These are phyloP conservation scores for Tillandsia fasciculata DNA, from an alignment of 176 grass and related monocot genomes.

Conservation along the genomic window DNA sequence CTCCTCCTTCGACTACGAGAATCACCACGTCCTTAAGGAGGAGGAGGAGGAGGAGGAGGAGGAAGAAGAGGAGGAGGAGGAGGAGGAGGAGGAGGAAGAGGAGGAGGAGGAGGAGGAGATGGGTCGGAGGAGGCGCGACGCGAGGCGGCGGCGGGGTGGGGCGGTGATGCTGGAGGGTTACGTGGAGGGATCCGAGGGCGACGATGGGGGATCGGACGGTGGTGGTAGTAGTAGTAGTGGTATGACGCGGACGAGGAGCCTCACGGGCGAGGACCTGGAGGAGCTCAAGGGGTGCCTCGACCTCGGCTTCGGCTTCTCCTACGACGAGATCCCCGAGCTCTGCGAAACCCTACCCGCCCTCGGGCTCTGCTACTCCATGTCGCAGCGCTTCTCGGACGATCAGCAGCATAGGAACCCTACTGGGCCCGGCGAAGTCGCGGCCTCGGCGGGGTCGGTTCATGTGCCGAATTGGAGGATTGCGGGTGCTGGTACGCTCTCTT, in stretches of 20 bases:
- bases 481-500: conserved; percentile 37
- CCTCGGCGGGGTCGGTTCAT: neutral
- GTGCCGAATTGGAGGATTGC: conserved; percentile 72
- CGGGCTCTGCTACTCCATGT: conserved; percentile 80
- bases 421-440: conserved; percentile 1
- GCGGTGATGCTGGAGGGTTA: conserved; percentile 48
- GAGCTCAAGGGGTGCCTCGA: conserved; percentile 87
- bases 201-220: conserved; percentile 1
- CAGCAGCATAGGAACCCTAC: conserved; percentile 18
- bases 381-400: conserved; percentile 58
- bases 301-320: conserved; percentile 61
- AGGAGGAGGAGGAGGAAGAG: neutral
- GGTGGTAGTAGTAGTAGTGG: conserved; percentile 10
- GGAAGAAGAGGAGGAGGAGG: neutral
- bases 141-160: conserved; percentile 8
- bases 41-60: neutral
- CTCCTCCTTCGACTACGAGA: neutral
- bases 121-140: neutral
- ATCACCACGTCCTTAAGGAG: neutral
- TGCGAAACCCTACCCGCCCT: conserved; percentile 60
- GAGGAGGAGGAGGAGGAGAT: neutral
- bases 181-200: conserved; percentile 18
- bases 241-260: conserved; percentile 39
- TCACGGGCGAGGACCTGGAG: conserved; percentile 64
- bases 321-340: conserved; percentile 61